These are phyloP conservation scores for Hymenotorrendiella dingleyae DNA, from an alignment of 2,329 filamentous ascomycete genomes.

Conservation along the genomic window DNA sequence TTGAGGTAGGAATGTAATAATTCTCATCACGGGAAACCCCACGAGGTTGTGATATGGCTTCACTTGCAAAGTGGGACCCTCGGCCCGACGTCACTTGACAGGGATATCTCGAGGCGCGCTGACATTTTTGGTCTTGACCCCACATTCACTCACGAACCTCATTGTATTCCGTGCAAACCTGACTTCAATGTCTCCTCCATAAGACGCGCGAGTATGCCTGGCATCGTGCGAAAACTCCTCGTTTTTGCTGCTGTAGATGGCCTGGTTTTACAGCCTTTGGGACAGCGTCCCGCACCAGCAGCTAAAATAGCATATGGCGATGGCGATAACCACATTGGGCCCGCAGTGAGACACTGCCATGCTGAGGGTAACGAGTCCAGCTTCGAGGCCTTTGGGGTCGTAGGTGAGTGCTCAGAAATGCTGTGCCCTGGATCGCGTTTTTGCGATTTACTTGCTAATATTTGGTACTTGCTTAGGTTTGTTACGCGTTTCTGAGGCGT, in stretches of 20 bases:
- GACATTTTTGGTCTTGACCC: too few relatives aligned
- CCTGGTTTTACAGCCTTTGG: conserved; percentile 30
- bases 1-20: too few relatives aligned
- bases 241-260: conserved; percentile 32
- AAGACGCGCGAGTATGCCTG: conserved; percentile 28
- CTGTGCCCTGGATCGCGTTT: too few relatives aligned
- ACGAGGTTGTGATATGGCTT: too few relatives aligned
- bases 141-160: too few relatives aligned
- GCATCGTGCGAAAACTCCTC: conserved; percentile 30
- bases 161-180: too few relatives aligned
- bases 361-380: conserved; percentile 15
- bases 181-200: conserved; percentile 18
- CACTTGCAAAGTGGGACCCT: too few relatives aligned
- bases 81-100: too few relatives aligned
- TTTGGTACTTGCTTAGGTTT: conserved; percentile 53
- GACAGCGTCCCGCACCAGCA: conserved; percentile 24
- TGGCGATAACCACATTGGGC: conserved; percentile 21
- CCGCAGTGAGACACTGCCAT: conserved; percentile 13
- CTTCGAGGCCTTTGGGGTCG: conserved; percentile 32
- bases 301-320: conserved; percentile 30
- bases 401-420: conserved; percentile 28
- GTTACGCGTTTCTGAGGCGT: conserved; percentile 72
- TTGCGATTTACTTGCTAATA: background rate
- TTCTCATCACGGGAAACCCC: too few relatives aligned
- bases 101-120: too few relatives aligned